Conservation (phyloP, 192 early-diverging fungal genomes). For the Backusella mclennaniae region DNA sequence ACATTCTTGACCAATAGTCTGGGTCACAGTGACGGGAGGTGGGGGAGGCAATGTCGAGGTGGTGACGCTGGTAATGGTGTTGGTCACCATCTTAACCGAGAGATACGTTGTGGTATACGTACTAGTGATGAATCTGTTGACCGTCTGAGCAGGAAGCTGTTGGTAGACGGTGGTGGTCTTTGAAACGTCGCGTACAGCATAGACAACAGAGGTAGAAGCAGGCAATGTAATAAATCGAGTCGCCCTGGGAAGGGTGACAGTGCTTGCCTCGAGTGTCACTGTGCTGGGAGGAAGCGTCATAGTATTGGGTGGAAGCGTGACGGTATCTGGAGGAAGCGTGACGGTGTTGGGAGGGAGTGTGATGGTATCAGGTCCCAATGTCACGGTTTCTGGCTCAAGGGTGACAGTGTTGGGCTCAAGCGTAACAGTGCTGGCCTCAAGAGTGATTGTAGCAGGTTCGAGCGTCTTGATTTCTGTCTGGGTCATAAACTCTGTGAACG, state of each 20-base stretch:
- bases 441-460: neutral
- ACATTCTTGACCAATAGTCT: neutral
- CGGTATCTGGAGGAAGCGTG: neutral
- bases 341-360: neutral
- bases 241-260: neutral
- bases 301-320: neutral
- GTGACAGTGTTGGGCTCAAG: neutral
- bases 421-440: neutral
- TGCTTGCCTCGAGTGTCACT: neutral
- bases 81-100: neutral
- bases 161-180: neutral
- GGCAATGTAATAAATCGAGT: neutral
- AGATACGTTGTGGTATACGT: neutral
- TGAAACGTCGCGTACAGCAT: neutral
- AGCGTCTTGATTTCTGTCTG: neutral
- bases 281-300: neutral
- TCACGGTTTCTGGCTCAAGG: neutral
- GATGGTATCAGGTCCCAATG: neutral
- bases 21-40: neutral
- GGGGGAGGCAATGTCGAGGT: neutral
- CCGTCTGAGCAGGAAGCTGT: neutral
- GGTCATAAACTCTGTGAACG: neutral
- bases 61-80: neutral
- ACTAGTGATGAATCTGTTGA: neutral
- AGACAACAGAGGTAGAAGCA: neutral